Evolutionary conservation across 306 rosid genomes (phyloP).

Genomic region (Vicia sativa): DNA sequence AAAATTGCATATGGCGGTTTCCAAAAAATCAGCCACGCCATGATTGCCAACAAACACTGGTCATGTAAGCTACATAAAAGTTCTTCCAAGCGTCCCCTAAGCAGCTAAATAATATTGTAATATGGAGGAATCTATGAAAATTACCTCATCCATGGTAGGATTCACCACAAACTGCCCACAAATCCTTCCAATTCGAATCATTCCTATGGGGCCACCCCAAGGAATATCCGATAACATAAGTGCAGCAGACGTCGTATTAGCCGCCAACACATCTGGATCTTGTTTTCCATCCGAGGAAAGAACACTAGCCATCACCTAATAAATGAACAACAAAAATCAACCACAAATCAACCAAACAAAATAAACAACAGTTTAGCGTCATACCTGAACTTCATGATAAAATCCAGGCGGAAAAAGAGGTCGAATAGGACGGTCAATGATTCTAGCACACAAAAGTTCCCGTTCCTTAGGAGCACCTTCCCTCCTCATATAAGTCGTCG

Average conservation of each 20-base stretch:
- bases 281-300: conserved; percentile 90
- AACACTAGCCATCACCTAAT: conserved; percentile 84
- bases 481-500: conserved; percentile 75
- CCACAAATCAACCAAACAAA: conserved; percentile 15
- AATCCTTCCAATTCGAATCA: conserved; percentile 88
- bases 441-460: conserved; percentile 83
- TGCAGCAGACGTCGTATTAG: conserved; percentile 92
- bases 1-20: too few species aligned
- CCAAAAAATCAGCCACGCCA: background rate
- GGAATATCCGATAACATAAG: conserved; percentile 98
- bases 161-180: conserved; percentile 76
- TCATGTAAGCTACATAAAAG: conserved; percentile 8
- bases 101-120: conserved; percentile 15
- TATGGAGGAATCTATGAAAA: conserved; percentile 11
- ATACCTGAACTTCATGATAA: conserved; percentile 96
- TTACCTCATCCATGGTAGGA: conserved; percentile 94
- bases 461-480: conserved; percentile 98
- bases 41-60: background rate
- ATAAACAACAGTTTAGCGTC: conserved; percentile 18
- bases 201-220: conserved; percentile 96
- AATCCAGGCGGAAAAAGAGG: conserved; percentile 90
- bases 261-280: conserved; percentile 92
- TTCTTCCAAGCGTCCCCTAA: background rate
- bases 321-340: background rate
- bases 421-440: conserved; percentile 90